A percentile compares a stretch with the other conserved stretches of the same genome.
Evolutionary conservation across 225 moss, liverwort and hornwort species (phyloP).

Genomic region (Anthoceros angustus): DNA sequence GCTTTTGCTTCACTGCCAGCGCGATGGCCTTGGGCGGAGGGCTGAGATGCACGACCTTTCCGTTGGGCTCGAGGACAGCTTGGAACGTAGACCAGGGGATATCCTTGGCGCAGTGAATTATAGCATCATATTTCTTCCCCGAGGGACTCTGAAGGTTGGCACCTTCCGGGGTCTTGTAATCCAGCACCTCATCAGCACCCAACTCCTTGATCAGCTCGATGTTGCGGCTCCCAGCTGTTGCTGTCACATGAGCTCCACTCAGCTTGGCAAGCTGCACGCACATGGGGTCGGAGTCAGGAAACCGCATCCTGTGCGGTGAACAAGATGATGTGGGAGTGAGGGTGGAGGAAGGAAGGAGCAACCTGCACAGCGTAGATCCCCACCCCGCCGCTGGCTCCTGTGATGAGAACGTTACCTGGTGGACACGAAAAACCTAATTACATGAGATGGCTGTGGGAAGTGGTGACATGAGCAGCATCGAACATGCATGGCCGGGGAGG

Average conservation of each 20-base stretch:
- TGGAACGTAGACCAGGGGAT: constrained; percentile 24
- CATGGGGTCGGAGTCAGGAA: not conserved
- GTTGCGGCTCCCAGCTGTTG: constrained; percentile 28
- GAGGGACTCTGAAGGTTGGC: constrained; percentile 25
- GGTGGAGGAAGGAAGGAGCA: not conserved
- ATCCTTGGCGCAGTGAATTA: constrained; percentile 27
- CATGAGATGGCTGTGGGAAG: not conserved
- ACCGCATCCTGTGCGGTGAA: no score
- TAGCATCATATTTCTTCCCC: constrained; percentile 42
- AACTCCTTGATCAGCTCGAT: constrained; percentile 29
- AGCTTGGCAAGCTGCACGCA: constrained; percentile 50
- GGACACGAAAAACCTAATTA: not conserved
- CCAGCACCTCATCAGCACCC: constrained; percentile 56
- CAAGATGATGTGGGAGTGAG: no score
- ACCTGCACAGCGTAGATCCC: constrained; percentile 55
- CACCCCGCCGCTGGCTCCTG: constrained; percentile 46
- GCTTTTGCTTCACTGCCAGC: constrained; percentile 13
- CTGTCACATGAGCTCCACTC: constrained; percentile 58
- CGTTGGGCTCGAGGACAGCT: constrained; percentile 25
- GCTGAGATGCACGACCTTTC: constrained; percentile 32
- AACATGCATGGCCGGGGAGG: no score
- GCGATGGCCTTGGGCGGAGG: constrained; percentile 6
- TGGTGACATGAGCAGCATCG: no score
- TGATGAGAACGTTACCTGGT: constrained; percentile 36
- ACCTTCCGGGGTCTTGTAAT: constrained; percentile 33